Conservation (phyloP, 805 yeast genomes). For the Wickerhamomyces sydowiorum region DNA sequence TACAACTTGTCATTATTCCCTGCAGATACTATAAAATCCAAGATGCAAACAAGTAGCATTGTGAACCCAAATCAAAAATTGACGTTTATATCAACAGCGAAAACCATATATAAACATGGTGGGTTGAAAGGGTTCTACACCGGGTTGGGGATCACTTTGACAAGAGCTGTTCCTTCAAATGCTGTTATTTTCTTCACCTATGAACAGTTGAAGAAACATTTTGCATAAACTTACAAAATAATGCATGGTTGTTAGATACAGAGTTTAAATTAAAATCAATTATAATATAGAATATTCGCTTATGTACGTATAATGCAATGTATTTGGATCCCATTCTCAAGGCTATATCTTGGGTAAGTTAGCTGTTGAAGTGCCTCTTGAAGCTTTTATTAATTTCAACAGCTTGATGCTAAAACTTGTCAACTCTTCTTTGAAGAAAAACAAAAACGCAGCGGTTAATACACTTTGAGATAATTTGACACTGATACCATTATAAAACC, state of each 20-base stretch:
- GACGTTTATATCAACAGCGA: conserved; percentile 33
- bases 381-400: conserved; percentile 35
- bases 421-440: conserved; percentile 85
- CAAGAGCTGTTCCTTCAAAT: conserved; percentile 84
- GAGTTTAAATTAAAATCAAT: neutral
- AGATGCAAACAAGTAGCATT: conserved; percentile 63
- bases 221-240: neutral
- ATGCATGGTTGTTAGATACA: neutral
- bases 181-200: conserved; percentile 81
- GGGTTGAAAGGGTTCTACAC: conserved; percentile 74
- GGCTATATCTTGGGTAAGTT: neutral
- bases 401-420: conserved; percentile 51
- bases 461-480: conserved; percentile 82
- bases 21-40: conserved; percentile 83
- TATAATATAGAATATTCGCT: neutral
- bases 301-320: too few species aligned
- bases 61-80: conserved; percentile 20
- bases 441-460: conserved; percentile 82
- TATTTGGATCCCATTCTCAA: too few species aligned
- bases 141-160: conserved; percentile 77
- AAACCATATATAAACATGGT: conserved; percentile 36
- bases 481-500: conserved; percentile 76
- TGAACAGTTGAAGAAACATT: conserved; percentile 48
- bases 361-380: conserved; percentile 1
- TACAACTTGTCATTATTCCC: conserved; percentile 83